Base-by-base conservation (phyloP, 75 land plant genomes). In the Adiantum capillusveneris region DNA sequence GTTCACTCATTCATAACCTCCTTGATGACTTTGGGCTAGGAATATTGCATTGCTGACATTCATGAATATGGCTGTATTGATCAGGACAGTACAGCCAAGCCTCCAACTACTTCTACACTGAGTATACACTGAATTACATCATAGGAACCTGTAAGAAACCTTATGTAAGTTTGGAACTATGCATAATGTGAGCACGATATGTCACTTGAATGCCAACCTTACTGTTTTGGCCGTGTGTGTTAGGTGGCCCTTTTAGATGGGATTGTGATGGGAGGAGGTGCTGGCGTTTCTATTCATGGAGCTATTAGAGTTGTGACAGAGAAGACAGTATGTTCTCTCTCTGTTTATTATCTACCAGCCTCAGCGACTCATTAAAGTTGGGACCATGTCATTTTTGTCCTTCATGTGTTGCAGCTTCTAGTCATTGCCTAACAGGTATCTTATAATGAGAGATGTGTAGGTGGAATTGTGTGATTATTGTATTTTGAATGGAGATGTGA, bases 241-340 rank as follows among this genome's bases (percentile, higher is more conserved):
- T 57, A 88, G 98, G 90, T 88, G 51, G 84, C 95, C 31, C 50
- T 92, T 53, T 77, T 92, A 19, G 62, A 88, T 83, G 98, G 98
- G 42, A 76, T 93, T 64, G 82, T 79, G 17, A 93, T 93, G 98
- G 98, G 98, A 63, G 98, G 96, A 28, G 98, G 98, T 9, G 81
- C 73, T 58, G 96, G 98, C 46, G 37, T 68, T 49, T 83, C 98
- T 28, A 73, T 87, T 19, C 93, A 87, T 82, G 96, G 93, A 20
- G 75, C 53, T 58, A 87, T 87, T 57, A 78, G 85, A 42, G 85
- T 90, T 50, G 90, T 78, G 24, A 93, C 98, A 57, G 96, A 93
- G 63, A 93, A 89, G 16, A 58, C 96, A 56, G 98, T 90, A 82
- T n/a, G 56, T 60, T 26, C 17, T 41, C 17, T 11, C 31, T 26